phyloP scores from a whole-genome alignment of 192 early-diverging fungal genomes.

The Coemansia sp. region DNA sequence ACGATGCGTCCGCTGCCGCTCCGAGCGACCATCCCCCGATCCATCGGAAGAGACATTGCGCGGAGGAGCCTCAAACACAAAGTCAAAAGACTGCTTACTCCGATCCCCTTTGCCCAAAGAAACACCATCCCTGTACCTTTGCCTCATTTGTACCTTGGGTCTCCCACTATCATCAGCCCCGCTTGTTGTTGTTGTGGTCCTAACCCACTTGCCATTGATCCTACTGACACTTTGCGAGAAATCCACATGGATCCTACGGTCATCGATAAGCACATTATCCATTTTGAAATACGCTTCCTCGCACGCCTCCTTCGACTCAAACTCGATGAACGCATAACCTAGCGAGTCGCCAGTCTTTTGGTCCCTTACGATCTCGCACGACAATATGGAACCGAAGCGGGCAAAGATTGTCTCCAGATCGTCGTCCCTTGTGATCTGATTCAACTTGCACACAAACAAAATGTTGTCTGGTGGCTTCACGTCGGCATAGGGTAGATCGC shows the following conservation, averaged over 20 bases:
- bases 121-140: constrained; percentile 12
- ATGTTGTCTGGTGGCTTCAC: constrained; percentile 97
- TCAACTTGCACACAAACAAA: constrained; percentile 94
- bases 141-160: constrained; percentile 1
- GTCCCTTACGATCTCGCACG: constrained; percentile 92
- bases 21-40: background rate
- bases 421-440: constrained; percentile 86
- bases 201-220: constrained; percentile 78
- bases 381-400: constrained; percentile 84
- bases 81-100: constrained; percentile 13
- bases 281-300: constrained; percentile 97
- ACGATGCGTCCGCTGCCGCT: too few species aligned
- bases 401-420: constrained; percentile 93
- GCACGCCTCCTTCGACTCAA: constrained; percentile 81
- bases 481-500: constrained; percentile 95
- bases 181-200: background rate
- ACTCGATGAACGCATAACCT: constrained; percentile 97
- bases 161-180: background rate
- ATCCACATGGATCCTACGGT: constrained; percentile 94
- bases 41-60: background rate
- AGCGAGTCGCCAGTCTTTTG: constrained; percentile 79
- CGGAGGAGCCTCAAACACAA: constrained; percentile 38
- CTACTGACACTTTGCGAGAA: constrained; percentile 96
- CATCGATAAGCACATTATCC: constrained; percentile 96
- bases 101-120: background rate